Evolutionary conservation across 2,329 filamentous ascomycete species (phyloP).

Genomic region (Nemania abortiva): DNA sequence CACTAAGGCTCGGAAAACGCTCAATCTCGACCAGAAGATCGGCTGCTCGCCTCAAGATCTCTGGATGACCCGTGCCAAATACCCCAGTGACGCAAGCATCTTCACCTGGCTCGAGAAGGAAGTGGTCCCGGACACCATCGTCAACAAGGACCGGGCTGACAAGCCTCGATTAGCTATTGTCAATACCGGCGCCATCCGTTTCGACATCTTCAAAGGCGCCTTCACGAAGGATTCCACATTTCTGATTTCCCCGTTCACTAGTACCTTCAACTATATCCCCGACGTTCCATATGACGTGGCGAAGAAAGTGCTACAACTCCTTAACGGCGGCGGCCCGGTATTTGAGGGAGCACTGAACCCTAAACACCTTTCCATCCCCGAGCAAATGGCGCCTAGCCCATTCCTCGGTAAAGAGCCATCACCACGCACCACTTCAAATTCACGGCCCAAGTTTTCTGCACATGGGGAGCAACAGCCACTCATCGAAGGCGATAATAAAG

Average conservation of each 20-base stretch:
- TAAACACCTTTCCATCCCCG: slow-evolving; percentile 63
- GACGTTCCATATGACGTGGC: slow-evolving; percentile 85
- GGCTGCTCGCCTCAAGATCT: slow-evolving; percentile 86
- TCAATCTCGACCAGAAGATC: slow-evolving; percentile 78
- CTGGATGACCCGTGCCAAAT: slow-evolving; percentile 85
- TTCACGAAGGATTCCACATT: slow-evolving; percentile 91
- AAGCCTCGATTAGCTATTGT: slow-evolving; percentile 78
- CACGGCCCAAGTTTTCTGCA: slow-evolving; percentile 29
- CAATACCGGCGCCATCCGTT: slow-evolving; percentile 93
- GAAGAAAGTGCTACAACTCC: slow-evolving; percentile 71
- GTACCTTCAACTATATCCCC: slow-evolving; percentile 79
- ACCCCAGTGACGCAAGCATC: slow-evolving; percentile 79
- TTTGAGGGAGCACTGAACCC: slow-evolving; percentile 57
- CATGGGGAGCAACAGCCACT: slow-evolving; percentile 43
- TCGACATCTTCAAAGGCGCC: slow-evolving; percentile 92
- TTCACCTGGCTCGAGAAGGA: slow-evolving; percentile 83
- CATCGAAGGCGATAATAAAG: not conserved
- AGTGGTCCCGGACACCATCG: slow-evolving; percentile 77
- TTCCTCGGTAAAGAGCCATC: slow-evolving; percentile 28
- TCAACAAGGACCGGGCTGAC: slow-evolving; percentile 67
- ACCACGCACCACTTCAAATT: slow-evolving; percentile 2
- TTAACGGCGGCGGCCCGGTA: slow-evolving; percentile 68
- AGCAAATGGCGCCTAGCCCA: slow-evolving; percentile 52
- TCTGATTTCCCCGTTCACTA: slow-evolving; percentile 89
- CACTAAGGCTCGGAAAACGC: slow-evolving; percentile 72